Evolutionary conservation across 2,329 filamentous ascomycete species (phyloP), one percentile per base, ranked within the genome.

Genomic region (Sclerotinia sclerotiorum): DNA sequence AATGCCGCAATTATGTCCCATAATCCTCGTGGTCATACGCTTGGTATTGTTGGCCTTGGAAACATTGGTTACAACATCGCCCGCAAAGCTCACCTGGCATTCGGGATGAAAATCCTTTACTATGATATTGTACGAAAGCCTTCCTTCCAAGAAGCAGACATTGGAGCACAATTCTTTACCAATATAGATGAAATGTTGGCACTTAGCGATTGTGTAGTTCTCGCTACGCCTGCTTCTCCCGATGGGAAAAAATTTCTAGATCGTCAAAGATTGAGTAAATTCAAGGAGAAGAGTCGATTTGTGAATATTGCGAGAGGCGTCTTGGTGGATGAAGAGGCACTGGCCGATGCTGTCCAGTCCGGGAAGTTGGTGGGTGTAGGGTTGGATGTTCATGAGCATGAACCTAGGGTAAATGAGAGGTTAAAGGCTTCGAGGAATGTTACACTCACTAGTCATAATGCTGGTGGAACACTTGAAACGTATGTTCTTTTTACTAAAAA

Each of bases 1-100:
- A 81, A 84, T 68, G 85, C 88, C 1, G 87, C 88, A 0, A 81
- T 82, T 6, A 81, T 82, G 19, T 87, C 88, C 2, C 85, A 85
- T 73, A 92, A 91, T 77, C 88, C 89, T 1, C 84, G 85, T 24
- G 82, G 83, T 17, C 84, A 86, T 65, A 80, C 80, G 0, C 81
- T 93, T 0, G 90, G 89, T 0, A 83, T 93, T 39, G 84, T 93
- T 35, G 90, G 90, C 0, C 82, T 93, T 2, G 90, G 90, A 3
- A 87, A 88, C 70, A 88, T 90, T 70, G 87, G 88, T 3, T 85
- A 84, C 72, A 81, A 81, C 48, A 83, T 93, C 27, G 90, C 87
- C 0, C 77, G 84, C 60, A 90, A 88, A 72, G 85, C 84, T 0
- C 77, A 79, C 35, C 72, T 81, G 0, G 85, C 85, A 0, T 89